Conservation (phyloP, 768 basidiomycete species). For the Fibroporia radiculosa region DNA sequence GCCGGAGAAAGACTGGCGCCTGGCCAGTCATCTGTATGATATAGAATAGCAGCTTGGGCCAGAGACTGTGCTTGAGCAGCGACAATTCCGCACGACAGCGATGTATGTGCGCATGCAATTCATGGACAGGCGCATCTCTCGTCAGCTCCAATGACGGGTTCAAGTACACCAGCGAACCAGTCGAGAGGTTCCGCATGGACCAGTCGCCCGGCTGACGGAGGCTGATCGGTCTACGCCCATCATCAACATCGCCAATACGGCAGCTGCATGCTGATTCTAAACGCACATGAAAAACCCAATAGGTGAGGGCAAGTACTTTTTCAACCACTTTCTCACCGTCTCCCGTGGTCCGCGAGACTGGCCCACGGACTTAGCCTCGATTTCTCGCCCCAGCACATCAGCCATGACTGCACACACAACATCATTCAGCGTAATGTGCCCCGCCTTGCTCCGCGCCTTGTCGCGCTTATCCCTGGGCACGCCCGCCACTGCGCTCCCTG, state of each 20-base stretch:
- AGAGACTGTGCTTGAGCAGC: slow-evolving; percentile 15
- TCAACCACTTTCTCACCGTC: slow-evolving; percentile 4
- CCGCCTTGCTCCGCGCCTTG: slow-evolving; percentile 6
- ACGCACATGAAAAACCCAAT: slow-evolving; percentile 18
- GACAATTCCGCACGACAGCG: slow-evolving; percentile 15
- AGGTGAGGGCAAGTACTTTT: slow-evolving; percentile 11
- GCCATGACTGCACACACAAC: slow-evolving; percentile 19
- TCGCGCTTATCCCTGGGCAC: slow-evolving; percentile 12
- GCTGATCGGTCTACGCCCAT: slow-evolving; percentile 15
- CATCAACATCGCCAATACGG: not conserved
- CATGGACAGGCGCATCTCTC: slow-evolving; percentile 5
- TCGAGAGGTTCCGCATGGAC: slow-evolving; percentile 20
- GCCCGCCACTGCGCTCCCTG: slow-evolving; percentile 12
- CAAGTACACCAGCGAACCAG: slow-evolving; percentile 15
- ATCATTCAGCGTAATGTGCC: slow-evolving; percentile 19
- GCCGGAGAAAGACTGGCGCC: slow-evolving; percentile 11
- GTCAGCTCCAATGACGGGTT: slow-evolving; percentile 8
- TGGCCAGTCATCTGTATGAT: slow-evolving; percentile 15
- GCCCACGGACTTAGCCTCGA: slow-evolving; percentile 7
- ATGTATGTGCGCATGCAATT: slow-evolving; percentile 18
- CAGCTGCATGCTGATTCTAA: no score
- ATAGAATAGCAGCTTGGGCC: slow-evolving; percentile 13
- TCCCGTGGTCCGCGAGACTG: slow-evolving; percentile 2
- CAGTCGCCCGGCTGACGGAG: slow-evolving; percentile 17
- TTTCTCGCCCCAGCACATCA: slow-evolving; percentile 13